Percentiles rank a stretch among this genome's conserved stretches.
phyloP scores from a whole-genome alignment of 2,329 filamentous ascomycete genomes.

The Talaromyces sp. region DNA sequence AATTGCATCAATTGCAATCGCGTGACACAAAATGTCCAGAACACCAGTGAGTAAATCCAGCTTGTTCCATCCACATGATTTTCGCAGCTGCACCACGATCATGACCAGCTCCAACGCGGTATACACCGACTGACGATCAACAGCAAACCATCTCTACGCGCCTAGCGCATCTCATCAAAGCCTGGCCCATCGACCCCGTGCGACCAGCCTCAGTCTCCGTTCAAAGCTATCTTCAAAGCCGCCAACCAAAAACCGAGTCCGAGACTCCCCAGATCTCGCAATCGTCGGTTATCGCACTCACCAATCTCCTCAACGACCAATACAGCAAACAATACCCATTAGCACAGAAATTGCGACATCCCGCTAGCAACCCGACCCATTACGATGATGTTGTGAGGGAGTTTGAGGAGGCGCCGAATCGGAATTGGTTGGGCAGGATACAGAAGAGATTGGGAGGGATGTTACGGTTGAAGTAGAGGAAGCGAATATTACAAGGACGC shows the following conservation, averaged over 20 bases:
- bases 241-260: constrained; percentile 29
- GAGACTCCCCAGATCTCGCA: constrained; percentile 30
- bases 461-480: constrained; percentile 44
- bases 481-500: constrained; percentile 4
- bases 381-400: constrained; percentile 55
- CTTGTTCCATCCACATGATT: not conserved
- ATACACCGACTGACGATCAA: constrained; percentile 15
- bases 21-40: constrained; percentile 29
- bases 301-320: constrained; percentile 59
- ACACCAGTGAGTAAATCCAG: constrained; percentile 28
- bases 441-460: constrained; percentile 50
- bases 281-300: constrained; percentile 57
- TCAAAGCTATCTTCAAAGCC: constrained; percentile 42
- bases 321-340: constrained; percentile 55
- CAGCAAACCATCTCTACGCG: constrained; percentile 30
- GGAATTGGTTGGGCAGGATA: constrained; percentile 48
- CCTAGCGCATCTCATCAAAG: constrained; percentile 43
- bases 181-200: constrained; percentile 47
- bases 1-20: not conserved
- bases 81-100: not conserved
- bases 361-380: constrained; percentile 52
- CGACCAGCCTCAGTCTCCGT: constrained; percentile 48
- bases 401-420: constrained; percentile 53
- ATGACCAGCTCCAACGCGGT: not conserved
- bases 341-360: constrained; percentile 48